Conservation (phyloP, 768 basidiomycete genomes). For the Russula olivacea region DNA sequence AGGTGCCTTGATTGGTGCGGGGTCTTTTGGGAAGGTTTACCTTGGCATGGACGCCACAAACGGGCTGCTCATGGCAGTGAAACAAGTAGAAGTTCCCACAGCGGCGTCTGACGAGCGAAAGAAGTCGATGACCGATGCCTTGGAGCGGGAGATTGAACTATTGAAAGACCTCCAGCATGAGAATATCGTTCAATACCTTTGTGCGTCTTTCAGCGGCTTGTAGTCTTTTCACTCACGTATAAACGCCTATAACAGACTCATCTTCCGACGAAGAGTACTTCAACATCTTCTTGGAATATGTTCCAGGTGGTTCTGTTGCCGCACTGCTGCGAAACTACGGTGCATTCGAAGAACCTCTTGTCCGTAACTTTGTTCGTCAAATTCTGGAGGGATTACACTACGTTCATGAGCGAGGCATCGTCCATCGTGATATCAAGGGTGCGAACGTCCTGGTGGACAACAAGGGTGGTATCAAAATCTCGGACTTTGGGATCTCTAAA, state of each 20-base stretch:
- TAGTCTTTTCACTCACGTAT: conserved; percentile 9
- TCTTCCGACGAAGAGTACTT: conserved; percentile 85
- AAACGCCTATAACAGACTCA: conserved; percentile 57
- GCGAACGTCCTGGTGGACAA: conserved; percentile 98
- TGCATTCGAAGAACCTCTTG: conserved; percentile 88
- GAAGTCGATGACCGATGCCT: conserved; percentile 84
- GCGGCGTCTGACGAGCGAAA: conserved; percentile 88
- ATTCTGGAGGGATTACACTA: conserved; percentile 86
- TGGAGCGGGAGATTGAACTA: conserved; percentile 92
- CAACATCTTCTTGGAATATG: conserved; percentile 97
- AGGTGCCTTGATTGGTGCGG: conserved; percentile 90
- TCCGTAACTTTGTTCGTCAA: conserved; percentile 89
- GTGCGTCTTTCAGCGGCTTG: conserved; percentile 42
- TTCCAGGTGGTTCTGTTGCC: conserved; percentile 91
- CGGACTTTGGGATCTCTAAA: conserved; percentile 95
- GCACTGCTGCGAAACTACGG: conserved; percentile 86
- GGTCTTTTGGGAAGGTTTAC: conserved; percentile 93
- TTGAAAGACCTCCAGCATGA: conserved; percentile 88
- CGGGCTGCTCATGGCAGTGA: conserved; percentile 93
- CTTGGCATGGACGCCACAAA: conserved; percentile 91
- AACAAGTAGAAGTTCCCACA: conserved; percentile 90
- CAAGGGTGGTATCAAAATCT: conserved; percentile 96
- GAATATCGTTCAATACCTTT: conserved; percentile 97
- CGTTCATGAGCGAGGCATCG: conserved; percentile 88
- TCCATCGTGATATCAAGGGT: conserved; percentile 98